Evolutionary conservation across 306 rosid species (phyloP), one percentile per base, ranked within the genome.

Genomic region (Trifolium dubium): DNA sequence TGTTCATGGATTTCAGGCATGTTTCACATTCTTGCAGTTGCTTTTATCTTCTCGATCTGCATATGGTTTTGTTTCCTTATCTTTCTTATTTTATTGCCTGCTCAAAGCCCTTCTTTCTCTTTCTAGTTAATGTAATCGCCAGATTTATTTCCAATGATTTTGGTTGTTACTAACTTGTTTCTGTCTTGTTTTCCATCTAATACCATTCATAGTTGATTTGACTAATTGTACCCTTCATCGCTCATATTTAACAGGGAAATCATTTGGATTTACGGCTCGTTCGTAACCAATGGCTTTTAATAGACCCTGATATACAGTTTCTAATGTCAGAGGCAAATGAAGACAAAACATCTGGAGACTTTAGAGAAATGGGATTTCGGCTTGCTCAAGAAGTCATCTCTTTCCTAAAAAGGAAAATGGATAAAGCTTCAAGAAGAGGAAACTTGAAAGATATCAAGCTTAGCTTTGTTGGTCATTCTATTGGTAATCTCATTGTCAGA

Each of bases 1-100:
- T 72, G 99, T 94, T 74, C 99, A 94, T 69, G 99, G 99, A 12
- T 94, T 94, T 85, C 97, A 94, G 99, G 99, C 88, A 84, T 84
- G 95, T 84, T 79, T 80, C 69, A 15, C 17, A 44, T 44, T 74
- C 66, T 77, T 77, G 78, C 37, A 31, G 64, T 59, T 65, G 54
- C 66, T 69, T 74, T 74, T 34, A 58, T 73, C 71, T 72, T 49
- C 39, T 71, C 18, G 3, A 18, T 54, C 46, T 80, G 69, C 70
- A 50, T 43, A 46, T 3, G 41, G 15, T 32, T 80, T 69, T 80
- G 40, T 72, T 14, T 30, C 40, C 8, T 35, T 23, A 40, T 40
- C 53, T 37, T 69, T 30, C 6, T 35, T 35, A 23, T 15, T 39
- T 59, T 30, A 10, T 59, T 14, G 46, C 63, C 49, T 58, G 69